Evolutionary conservation across 2,329 filamentous ascomycete genomes (phyloP).

Genomic region (Cladosporium halotolerans): DNA sequence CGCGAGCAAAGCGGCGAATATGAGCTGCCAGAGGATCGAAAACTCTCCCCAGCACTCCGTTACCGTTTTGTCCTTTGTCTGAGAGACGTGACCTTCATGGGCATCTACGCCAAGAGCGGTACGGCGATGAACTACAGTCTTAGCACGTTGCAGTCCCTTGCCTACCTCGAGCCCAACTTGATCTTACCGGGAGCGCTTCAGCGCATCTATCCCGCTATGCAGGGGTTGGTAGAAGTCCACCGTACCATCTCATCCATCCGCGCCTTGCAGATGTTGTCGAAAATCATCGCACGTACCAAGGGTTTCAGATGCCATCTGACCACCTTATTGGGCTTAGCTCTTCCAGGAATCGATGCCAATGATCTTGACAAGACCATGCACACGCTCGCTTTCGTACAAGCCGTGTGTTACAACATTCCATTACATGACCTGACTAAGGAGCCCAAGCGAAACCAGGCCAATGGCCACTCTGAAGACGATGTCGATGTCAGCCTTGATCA

Average conservation of each 20-base stretch:
- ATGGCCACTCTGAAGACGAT: conserved; percentile 45
- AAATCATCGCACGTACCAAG: conserved; percentile 85
- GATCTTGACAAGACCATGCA: conserved; percentile 95
- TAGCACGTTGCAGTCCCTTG: conserved; percentile 79
- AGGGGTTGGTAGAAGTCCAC: conserved; percentile 94
- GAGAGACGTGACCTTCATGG: conserved; percentile 94
- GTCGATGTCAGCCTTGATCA: conserved; percentile 49
- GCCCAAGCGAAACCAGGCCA: conserved; percentile 3
- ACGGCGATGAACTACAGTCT: conserved; percentile 89
- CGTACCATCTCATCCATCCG: conserved; percentile 89
- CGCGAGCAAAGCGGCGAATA: conserved; percentile 89
- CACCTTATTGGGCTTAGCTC: conserved; percentile 79
- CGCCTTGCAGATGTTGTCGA: conserved; percentile 84
- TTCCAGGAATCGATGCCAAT: conserved; percentile 96
- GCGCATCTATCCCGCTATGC: conserved; percentile 92
- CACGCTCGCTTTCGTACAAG: conserved; percentile 90
- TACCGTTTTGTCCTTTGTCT: conserved; percentile 82
- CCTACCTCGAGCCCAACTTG: conserved; percentile 83
- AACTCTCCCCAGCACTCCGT: conserved; percentile 74
- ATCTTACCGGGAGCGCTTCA: conserved; percentile 91
- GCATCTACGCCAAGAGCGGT: conserved; percentile 90
- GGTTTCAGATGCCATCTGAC: conserved; percentile 97
- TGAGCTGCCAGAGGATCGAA: conserved; percentile 72
- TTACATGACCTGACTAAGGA: conserved; percentile 72
- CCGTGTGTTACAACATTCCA: conserved; percentile 92